A percentile compares a stretch with the other conserved stretches of the same genome.
These are phyloP conservation scores for Endogone sp. DNA, from an alignment of 192 early-diverging fungal species.

Conservation along the genomic window DNA sequence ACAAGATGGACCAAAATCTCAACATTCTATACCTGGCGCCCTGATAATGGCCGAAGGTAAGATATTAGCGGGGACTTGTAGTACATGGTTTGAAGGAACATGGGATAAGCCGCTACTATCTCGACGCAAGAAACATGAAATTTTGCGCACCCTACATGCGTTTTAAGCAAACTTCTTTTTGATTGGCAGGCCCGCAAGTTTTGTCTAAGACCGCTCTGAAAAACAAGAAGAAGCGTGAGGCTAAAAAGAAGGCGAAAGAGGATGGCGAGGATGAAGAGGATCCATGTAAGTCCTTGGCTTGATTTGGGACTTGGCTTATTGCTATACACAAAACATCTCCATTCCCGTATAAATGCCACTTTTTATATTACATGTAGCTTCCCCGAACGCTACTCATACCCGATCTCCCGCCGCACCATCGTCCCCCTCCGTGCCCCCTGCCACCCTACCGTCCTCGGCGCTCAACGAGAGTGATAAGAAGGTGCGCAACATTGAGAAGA, in stretches of 20 bases:
- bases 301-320: not conserved
- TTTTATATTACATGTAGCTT: conserved; percentile 21
- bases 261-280: conserved; percentile 23
- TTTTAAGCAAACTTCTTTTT: no score
- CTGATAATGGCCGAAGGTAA: conserved; percentile 17
- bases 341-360: no score
- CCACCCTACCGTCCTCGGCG: conserved; percentile 12
- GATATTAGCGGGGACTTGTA: conserved; percentile 5
- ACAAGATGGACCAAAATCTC: conserved; percentile 17
- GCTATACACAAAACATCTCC: no score
- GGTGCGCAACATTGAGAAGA: conserved; percentile 85
- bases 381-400: conserved; percentile 10
- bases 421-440: not conserved
- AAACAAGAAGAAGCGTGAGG: conserved; percentile 73
- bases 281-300: not conserved
- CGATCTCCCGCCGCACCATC: not conserved
- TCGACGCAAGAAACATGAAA: no score
- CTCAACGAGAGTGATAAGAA: conserved; percentile 80
- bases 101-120: no score
- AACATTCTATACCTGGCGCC: conserved; percentile 5
- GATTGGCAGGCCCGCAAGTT: not conserved
- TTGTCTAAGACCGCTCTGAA: conserved; percentile 55
- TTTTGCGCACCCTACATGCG: no score
- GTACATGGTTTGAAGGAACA: conserved; percentile 20
- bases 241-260: conserved; percentile 51